Evolutionary conservation across 257 asterid species (phyloP).

Genomic region (Fraxinus quadrangulata): DNA sequence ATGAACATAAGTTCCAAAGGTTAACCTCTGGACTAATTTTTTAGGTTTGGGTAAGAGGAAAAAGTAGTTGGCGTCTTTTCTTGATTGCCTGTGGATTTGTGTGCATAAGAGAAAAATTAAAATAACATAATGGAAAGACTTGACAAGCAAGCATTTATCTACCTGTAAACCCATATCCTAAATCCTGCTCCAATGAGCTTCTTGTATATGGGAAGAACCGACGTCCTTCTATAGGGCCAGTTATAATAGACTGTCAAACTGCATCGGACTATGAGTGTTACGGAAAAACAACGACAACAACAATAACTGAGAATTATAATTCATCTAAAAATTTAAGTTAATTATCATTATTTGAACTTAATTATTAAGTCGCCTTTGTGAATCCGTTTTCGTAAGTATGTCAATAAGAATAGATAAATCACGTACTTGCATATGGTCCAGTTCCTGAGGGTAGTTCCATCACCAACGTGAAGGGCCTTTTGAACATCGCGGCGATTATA

Average conservation of each 20-base stretch:
- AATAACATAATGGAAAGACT: no score
- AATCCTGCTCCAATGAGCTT: constrained; percentile 77
- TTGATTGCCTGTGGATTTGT: background rate
- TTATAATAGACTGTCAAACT: background rate
- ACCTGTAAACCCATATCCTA: constrained; percentile 92
- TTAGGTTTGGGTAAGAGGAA: no score
- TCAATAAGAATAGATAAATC: background rate
- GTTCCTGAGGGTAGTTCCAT: constrained; percentile 32
- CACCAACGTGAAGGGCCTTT: constrained; percentile 73
- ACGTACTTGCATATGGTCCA: constrained; percentile 87
- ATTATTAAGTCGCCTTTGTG: background rate
- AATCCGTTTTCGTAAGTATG: background rate
- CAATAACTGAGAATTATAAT: no score
- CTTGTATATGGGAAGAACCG: constrained; percentile 79
- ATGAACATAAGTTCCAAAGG: no score
- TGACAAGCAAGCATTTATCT: background rate
- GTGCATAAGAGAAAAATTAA: no score
- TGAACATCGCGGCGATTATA: constrained; percentile 67
- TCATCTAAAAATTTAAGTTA: background rate
- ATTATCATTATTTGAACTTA: background rate
- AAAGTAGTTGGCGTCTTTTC: no score
- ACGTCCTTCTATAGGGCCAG: constrained; percentile 59
- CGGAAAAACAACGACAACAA: no score
- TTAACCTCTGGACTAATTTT: no score
- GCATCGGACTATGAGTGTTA: no score